A percentile compares a stretch with the other conserved stretches of the same genome.
phyloP scores from a whole-genome alignment of 495 filamentous ascomycete genomes.

The Daldinia caldariorum region DNA sequence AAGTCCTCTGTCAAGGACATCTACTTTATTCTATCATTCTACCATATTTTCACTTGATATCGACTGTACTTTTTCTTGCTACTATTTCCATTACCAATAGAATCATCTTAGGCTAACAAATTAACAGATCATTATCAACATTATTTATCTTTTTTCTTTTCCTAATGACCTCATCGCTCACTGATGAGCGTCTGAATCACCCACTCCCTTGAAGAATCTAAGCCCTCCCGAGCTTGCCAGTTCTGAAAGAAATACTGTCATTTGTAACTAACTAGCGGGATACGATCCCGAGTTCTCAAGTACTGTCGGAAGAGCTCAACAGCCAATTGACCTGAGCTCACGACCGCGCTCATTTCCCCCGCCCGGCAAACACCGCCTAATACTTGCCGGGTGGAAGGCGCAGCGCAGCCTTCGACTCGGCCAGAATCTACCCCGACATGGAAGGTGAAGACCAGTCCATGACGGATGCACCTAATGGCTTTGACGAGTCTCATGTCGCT shows the following conservation, averaged over 20 bases:
- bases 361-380: background rate
- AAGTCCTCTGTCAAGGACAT: slow-evolving; percentile 8
- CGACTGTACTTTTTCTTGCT: background rate
- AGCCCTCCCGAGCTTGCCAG: background rate
- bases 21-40: background rate
- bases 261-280: background rate
- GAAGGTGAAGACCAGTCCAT: slow-evolving; percentile 53
- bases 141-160: background rate
- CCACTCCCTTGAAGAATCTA: slow-evolving; percentile 1
- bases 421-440: slow-evolving; percentile 44
- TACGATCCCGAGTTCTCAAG: background rate
- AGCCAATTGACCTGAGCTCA: slow-evolving; percentile 3
- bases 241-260: too few relatives aligned
- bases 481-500: slow-evolving; percentile 36
- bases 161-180: background rate
- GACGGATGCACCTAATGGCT: slow-evolving; percentile 54
- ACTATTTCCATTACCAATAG: background rate
- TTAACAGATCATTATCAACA: slow-evolving; percentile 5
- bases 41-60: background rate
- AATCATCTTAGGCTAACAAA: slow-evolving; percentile 10
- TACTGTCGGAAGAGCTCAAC: slow-evolving; percentile 8
- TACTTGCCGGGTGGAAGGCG: slow-evolving; percentile 3
- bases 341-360: background rate
- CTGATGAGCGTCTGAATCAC: background rate
- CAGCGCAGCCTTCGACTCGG: background rate